phyloP scores from a whole-genome alignment of 2,329 filamentous ascomycete genomes.

The Trichothecium roseum region DNA sequence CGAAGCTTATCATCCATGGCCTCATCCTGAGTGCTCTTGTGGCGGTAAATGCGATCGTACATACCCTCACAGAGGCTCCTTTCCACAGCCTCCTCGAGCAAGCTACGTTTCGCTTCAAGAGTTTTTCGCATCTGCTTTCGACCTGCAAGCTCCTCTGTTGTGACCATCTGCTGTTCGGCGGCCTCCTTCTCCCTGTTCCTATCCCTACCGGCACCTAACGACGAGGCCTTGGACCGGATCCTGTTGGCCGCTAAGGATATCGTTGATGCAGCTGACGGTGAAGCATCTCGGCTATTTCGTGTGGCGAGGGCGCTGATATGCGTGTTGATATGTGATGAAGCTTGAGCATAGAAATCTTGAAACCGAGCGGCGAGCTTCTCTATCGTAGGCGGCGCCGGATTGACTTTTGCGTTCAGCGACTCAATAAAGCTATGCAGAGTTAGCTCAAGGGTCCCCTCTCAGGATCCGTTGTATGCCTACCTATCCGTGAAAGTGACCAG shows the following conservation, averaged over 20 bases:
- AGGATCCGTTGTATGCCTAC: conserved; percentile 32
- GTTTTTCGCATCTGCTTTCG: conserved; percentile 68
- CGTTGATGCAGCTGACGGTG: conserved; percentile 44
- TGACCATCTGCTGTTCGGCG: conserved; percentile 83
- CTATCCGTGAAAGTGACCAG: conserved; percentile 82
- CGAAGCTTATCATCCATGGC: conserved; percentile 89
- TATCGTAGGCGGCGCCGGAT: conserved; percentile 72
- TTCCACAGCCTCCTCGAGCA: conserved; percentile 87
- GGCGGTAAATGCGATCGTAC: conserved; percentile 83
- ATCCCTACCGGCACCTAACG: conserved; percentile 40
- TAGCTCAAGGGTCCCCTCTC: conserved; percentile 9
- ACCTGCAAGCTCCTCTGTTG: conserved; percentile 70
- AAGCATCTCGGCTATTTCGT: conserved; percentile 58
- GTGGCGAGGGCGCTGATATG: conserved; percentile 75
- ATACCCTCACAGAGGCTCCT: conserved; percentile 74
- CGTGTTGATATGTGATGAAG: conserved; percentile 72
- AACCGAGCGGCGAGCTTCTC: conserved; percentile 78
- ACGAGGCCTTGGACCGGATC: conserved; percentile 43
- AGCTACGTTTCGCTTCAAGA: conserved; percentile 64
- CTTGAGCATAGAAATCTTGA: conserved; percentile 83
- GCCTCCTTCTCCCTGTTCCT: conserved; percentile 31
- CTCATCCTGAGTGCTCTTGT: conserved; percentile 85
- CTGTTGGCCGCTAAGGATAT: conserved; percentile 46
- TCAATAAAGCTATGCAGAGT: conserved; percentile 79
- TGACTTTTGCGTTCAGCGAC: conserved; percentile 76